Evolutionary conservation across 2,329 filamentous ascomycete species (phyloP), one percentile per base, ranked within the genome.

Genomic region (Claviceps pazoutovae): DNA sequence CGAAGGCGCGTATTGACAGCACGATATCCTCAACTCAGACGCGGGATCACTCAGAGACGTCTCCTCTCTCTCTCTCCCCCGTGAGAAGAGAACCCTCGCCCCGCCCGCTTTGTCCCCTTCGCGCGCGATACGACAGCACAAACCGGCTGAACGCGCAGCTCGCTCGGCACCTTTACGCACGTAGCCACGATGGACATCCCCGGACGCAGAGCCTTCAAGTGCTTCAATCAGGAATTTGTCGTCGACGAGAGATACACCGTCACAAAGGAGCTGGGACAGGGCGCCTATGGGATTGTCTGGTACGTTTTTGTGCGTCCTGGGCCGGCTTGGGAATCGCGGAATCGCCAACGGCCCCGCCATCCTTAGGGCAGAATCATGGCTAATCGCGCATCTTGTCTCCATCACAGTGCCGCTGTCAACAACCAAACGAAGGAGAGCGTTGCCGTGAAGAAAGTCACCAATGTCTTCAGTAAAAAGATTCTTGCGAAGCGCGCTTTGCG

Each of bases 391-490:
- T 9, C 16, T 49, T 52, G 54, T 48, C 17, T 45, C n/a, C 48
- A 38, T 47, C 51, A 38, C 66, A 95, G 90, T 70, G 91, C 93
- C 55, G 93, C 93, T 52, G 87, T 88, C 59, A 96, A 97, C 76
- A 84, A 82, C 66, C 82, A 89, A 68, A 94, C 86, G 36, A 84
- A 82, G 63, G 93, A 98, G 67, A 90, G 91, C 42, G 90, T 98
- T 56, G 93, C 93, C 62, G 93, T 98, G 76, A 98, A 98, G 74
- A 98, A 98, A 73, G 88, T 98, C 68, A 98, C 93, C 74, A 98
- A 98, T 86, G 91, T 98, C 62, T 98, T 98, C 72, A 96, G 89
- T 79, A 98, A 98, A 75, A 97, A 97, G 82, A 98, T 98, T 61
- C 79, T 98, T 59, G 93, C 93, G 62, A 98, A 98, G 82, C 87